A percentile compares a stretch with the other conserved stretches of the same genome.
phyloP scores from a whole-genome alignment of 2,329 filamentous ascomycete species.

The Monascus ruber region DNA sequence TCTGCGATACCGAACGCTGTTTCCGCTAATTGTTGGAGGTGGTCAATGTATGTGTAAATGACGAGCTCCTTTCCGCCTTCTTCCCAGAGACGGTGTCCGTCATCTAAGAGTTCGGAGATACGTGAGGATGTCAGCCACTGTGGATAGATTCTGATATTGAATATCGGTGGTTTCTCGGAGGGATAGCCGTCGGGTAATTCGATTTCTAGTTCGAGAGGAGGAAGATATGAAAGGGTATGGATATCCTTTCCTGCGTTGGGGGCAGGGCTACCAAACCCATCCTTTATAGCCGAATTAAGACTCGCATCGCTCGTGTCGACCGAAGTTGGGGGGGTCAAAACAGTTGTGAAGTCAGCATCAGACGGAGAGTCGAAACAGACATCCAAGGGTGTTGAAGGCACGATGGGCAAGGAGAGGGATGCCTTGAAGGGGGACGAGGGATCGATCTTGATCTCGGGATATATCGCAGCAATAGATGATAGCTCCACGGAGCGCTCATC shows the following conservation, averaged over 20 bases:
- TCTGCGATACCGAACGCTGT: constrained; percentile 40
- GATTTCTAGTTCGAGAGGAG: constrained; percentile 43
- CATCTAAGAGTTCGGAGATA: constrained; percentile 34
- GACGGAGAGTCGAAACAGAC: constrained; percentile 29
- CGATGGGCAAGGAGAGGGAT: constrained; percentile 44
- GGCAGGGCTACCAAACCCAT: constrained; percentile 10
- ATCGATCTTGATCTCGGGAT: constrained; percentile 46
- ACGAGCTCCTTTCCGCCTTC: constrained; percentile 47
- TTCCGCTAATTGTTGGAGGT: constrained; percentile 48
- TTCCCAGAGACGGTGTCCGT: constrained; percentile 45
- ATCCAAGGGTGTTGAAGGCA: constrained; percentile 42
- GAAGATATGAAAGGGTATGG: constrained; percentile 43
- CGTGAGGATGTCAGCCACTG: constrained; percentile 42
- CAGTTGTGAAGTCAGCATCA: constrained; percentile 21
- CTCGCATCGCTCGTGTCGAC: constrained; percentile 18
- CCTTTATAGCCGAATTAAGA: constrained; percentile 11
- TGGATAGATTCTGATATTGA: constrained; percentile 38
- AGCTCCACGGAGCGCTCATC: constrained; percentile 52
- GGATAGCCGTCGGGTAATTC: constrained; percentile 47
- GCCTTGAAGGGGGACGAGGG: constrained; percentile 36
- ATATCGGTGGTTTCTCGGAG: constrained; percentile 37
- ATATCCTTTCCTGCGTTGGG: constrained; percentile 22
- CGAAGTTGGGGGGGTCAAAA: constrained; percentile 33
- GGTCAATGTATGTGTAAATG: constrained; percentile 49
- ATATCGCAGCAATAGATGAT: constrained; percentile 49